phyloP scores from a whole-genome alignment of 305 asterid species.

The Fraxinus paxiana region DNA sequence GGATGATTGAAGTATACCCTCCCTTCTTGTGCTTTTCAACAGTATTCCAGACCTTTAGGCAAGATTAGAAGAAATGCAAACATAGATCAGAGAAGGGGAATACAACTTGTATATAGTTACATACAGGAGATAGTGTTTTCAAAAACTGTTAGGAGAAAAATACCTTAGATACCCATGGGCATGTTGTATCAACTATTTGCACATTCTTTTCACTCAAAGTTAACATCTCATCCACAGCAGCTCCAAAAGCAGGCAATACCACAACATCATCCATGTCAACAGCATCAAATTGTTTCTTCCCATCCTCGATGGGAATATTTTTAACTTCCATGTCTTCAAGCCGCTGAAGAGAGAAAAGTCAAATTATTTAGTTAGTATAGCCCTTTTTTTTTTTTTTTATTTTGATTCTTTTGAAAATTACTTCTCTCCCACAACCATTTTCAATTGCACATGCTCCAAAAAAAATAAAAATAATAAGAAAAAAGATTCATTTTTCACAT shows the following conservation, averaged over 20 bases:
- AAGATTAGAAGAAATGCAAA: not conserved
- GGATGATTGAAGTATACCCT: conserved; percentile 89
- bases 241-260: conserved; percentile 95
- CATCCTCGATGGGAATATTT: conserved; percentile 53
- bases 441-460: not conserved
- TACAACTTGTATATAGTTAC: not conserved
- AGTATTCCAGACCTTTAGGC: conserved; percentile 74
- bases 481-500: not conserved
- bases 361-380: conserved; percentile 8
- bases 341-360: conserved; percentile 39
- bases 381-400: not conserved
- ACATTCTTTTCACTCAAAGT: conserved; percentile 71
- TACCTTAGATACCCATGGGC: conserved; percentile 99
- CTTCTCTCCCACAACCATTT: not conserved
- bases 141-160: not conserved
- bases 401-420: not conserved
- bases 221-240: conserved; percentile 84
- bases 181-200: conserved; percentile 94
- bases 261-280: conserved; percentile 80
- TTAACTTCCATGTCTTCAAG: conserved; percentile 73
- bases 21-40: conserved; percentile 98
- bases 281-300: conserved; percentile 65
- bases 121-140: conserved; percentile 2
- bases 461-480: too few species aligned
- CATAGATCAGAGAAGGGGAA: conserved; percentile 4